These are phyloP conservation scores for Dendrobium chrysotoxum DNA, from an alignment of 106 monocot genomes.

Conservation along the genomic window DNA sequence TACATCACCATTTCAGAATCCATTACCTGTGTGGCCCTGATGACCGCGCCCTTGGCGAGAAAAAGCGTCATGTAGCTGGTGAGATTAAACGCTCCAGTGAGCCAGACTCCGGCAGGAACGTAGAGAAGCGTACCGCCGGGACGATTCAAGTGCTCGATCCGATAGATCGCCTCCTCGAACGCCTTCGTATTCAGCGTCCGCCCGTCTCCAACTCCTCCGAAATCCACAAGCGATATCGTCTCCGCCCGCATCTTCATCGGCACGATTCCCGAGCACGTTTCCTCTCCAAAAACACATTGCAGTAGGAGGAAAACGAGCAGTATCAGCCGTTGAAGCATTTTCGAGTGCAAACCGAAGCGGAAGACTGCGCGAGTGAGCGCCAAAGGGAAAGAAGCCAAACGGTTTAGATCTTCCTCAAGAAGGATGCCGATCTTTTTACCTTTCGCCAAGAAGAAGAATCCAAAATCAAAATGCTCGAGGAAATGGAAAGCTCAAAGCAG, in stretches of 20 bases:
- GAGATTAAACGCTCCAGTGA: constrained; percentile 60
- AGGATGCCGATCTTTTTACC: neutral
- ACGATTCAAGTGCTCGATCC: constrained; percentile 40
- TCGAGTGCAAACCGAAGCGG: neutral
- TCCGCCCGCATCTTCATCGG: constrained; percentile 40
- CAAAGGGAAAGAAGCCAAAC: neutral
- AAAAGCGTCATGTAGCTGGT: constrained; percentile 69
- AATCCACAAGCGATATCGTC: constrained; percentile 42
- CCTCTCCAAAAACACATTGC: neutral
- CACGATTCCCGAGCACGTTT: constrained; percentile 44
- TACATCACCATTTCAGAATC: neutral
- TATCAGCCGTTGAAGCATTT: neutral
- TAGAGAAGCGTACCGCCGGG: constrained; percentile 49
- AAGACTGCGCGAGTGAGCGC: neutral
- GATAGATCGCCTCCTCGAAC: constrained; percentile 43
- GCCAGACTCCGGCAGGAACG: constrained; percentile 47
- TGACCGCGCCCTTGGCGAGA: constrained; percentile 45
- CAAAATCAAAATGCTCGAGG: neutral
- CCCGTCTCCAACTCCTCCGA: constrained; percentile 69
- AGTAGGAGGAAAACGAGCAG: neutral
- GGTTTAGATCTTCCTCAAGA: neutral
- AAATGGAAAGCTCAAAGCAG: neutral
- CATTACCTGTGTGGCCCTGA: constrained; percentile 54
- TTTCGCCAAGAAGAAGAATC: neutral
- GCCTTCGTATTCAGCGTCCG: constrained; percentile 39